Evolutionary conservation across 1,139 yeast species (phyloP).

Genomic region (Suhomyces bolitotheri): DNA sequence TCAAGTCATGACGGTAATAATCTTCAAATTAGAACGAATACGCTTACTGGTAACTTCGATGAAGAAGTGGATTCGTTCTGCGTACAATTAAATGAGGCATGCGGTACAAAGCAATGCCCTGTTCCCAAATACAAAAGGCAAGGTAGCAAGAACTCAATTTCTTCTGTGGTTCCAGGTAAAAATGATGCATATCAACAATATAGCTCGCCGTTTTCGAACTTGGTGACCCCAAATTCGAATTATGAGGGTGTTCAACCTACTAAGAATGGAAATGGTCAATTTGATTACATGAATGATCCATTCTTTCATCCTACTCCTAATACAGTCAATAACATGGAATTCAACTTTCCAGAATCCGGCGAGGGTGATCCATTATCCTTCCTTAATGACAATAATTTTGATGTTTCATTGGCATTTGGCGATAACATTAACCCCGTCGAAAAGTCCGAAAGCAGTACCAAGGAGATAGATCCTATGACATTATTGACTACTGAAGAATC

Average conservation of each 20-base stretch:
- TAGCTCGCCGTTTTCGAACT: constrained; percentile 24
- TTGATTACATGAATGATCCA: constrained; percentile 30
- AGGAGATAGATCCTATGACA: constrained; percentile 35
- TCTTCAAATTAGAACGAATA: constrained; percentile 15
- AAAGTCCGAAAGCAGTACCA: not conserved
- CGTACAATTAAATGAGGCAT: constrained; percentile 69
- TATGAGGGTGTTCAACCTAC: constrained; percentile 1
- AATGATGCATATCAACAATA: constrained; percentile 11
- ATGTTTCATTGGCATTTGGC: constrained; percentile 50
- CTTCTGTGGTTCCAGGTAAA: constrained; percentile 6
- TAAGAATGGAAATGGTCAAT: not conserved
- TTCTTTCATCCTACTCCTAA: constrained; percentile 22
- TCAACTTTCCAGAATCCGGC: constrained; percentile 11
- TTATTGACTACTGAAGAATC: constrained; percentile 61
- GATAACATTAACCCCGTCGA: constrained; percentile 11
- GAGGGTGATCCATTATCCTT: constrained; percentile 44
- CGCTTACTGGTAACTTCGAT: constrained; percentile 32
- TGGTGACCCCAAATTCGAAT: constrained; percentile 21
- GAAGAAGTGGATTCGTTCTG: constrained; percentile 66
- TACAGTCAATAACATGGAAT: constrained; percentile 12
- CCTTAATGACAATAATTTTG: constrained; percentile 50
- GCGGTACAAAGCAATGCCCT: constrained; percentile 77
- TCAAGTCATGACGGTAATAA: constrained; percentile 12
- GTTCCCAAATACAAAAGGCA: constrained; percentile 51
- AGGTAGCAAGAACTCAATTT: constrained; percentile 14